A percentile compares a stretch with the other conserved stretches of the same genome.
phyloP scores from a whole-genome alignment of 768 basidiomycete species.

The Tulasnella sp. region DNA sequence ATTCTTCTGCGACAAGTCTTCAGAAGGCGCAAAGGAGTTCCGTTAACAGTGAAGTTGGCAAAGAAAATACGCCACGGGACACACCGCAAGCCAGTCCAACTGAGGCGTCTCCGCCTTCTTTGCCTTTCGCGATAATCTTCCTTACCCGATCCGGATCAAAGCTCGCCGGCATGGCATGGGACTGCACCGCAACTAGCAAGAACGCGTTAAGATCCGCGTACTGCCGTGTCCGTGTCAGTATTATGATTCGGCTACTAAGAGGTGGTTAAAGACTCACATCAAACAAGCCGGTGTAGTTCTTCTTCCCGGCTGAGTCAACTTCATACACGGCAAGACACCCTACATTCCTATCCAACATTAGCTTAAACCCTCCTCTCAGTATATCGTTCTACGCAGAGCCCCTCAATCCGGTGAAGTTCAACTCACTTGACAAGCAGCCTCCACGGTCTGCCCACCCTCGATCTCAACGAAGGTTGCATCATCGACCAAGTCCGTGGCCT shows the following conservation, averaged over 20 bases:
- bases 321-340: constrained; percentile 52
- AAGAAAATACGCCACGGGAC: constrained; percentile 21
- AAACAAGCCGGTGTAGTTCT: constrained; percentile 47
- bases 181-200: constrained; percentile 66
- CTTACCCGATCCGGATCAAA: constrained; percentile 49
- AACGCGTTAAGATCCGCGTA: constrained; percentile 85
- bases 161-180: constrained; percentile 54
- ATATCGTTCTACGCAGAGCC: background rate
- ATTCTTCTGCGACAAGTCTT: constrained; percentile 81
- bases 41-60: background rate
- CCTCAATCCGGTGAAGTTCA: background rate
- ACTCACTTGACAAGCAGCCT: constrained; percentile 70
- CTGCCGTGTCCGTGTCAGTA: constrained; percentile 27
- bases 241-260: background rate
- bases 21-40: background rate
- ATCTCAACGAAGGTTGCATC: constrained; percentile 39
- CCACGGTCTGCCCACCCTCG: constrained; percentile 61
- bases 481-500: background rate
- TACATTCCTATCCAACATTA: constrained; percentile 49
- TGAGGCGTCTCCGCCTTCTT: constrained; percentile 52
- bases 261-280: constrained; percentile 41
- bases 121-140: constrained; percentile 63
- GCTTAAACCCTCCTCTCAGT: constrained; percentile 26
- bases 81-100: constrained; percentile 68
- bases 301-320: constrained; percentile 20